These are phyloP conservation scores for Caulochytrium protostelioides DNA, from an alignment of 371 early-diverging fungal species.

Conservation along the genomic window DNA sequence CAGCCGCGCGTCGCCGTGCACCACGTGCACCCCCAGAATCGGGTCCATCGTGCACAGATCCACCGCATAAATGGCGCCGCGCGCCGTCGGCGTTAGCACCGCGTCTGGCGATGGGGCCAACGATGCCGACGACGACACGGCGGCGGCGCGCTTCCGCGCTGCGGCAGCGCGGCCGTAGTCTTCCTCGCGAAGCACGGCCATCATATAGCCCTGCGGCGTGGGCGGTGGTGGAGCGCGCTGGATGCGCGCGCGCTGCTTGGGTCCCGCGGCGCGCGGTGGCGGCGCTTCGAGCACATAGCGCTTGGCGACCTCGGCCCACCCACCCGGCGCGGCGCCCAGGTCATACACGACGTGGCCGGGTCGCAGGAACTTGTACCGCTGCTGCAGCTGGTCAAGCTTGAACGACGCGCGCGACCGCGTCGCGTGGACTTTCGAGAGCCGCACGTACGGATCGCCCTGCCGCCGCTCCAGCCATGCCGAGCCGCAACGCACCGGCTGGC, in stretches of 20 bases:
- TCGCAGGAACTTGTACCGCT: conserved; percentile 42
- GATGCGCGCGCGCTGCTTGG: too few species aligned
- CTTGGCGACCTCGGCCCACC: conserved; percentile 82
- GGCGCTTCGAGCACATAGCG: too few species aligned
- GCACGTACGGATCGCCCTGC: conserved; percentile 45
- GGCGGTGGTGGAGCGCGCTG: too few species aligned
- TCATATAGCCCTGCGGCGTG: too few species aligned
- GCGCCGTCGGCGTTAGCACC: conserved; percentile 4
- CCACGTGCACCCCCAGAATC: conserved; percentile 33
- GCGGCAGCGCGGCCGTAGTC: conserved; percentile 1
- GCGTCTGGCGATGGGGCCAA: background rate
- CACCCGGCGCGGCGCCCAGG: conserved; percentile 77
- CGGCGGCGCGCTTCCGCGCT: too few species aligned
- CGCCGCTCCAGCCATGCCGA: conserved; percentile 50
- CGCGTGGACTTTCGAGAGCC: conserved; percentile 37
- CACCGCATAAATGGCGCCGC: conserved; percentile 32
- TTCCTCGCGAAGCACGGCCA: background rate
- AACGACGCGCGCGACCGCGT: conserved; percentile 72
- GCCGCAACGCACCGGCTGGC: too few species aligned
- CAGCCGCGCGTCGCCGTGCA: conserved; percentile 45
- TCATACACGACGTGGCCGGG: conserved; percentile 42
- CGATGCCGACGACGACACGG: background rate
- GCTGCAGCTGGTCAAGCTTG: conserved; percentile 59
- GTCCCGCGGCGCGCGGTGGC: too few species aligned
- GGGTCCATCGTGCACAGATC: conserved; percentile 51